Evolutionary conservation across 305 asterid species (phyloP).

Genomic region (Fraxinus paxiana): DNA sequence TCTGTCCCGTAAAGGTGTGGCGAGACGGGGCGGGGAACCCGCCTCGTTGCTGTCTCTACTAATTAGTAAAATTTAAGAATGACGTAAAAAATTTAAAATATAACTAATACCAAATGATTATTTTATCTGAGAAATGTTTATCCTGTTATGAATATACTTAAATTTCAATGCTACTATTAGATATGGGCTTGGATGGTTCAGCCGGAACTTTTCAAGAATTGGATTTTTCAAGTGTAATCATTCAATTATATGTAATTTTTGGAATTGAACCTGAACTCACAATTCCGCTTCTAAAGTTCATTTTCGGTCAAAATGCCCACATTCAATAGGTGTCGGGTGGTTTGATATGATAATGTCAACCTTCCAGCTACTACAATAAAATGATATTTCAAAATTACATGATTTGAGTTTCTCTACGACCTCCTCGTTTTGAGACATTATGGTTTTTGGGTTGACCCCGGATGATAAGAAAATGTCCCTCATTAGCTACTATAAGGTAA

Average conservation of each 20-base stretch:
- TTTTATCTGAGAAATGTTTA: neutral
- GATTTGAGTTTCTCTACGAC: no score
- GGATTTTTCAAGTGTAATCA: neutral
- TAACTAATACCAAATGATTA: neutral
- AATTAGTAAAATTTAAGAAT: neutral
- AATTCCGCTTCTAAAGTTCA: neutral
- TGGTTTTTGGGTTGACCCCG: no score
- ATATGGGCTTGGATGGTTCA: neutral
- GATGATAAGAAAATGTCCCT: no score
- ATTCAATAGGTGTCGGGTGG: no score
- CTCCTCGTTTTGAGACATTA: no score
- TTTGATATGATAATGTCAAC: neutral
- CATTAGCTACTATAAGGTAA: no score
- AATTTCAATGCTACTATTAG: neutral
- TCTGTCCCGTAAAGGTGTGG: no score
- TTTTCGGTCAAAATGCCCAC: neutral
- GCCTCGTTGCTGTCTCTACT: no score
- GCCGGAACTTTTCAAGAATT: neutral
- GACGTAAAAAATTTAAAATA: neutral
- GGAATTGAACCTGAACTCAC: neutral
- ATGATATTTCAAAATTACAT: neutral
- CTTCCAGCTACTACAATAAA: no score
- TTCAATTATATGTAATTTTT: no score
- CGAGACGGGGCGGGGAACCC: no score
- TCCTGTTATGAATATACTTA: neutral